A percentile compares a stretch with the other conserved stretches of the same genome.
Conservation (phyloP, 768 basidiomycete species). For the Lactarius sp. region DNA sequence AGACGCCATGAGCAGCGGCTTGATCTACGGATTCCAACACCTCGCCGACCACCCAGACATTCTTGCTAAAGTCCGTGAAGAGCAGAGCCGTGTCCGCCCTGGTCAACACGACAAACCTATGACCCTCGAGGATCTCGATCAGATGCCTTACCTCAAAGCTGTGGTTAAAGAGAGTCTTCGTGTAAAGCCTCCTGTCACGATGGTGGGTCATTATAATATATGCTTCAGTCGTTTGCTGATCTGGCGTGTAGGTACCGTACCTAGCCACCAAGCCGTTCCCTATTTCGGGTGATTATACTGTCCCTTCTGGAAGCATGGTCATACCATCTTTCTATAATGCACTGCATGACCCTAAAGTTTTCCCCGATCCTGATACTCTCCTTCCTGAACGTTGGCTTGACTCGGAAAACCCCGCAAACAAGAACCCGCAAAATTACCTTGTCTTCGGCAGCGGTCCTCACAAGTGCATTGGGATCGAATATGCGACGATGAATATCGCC, state of each 20-base stretch:
- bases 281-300: conserved; percentile 86
- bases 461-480: conserved; percentile 88
- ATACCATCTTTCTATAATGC: conserved; percentile 93
- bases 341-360: conserved; percentile 83
- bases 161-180: conserved; percentile 93
- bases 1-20: conserved; percentile 96
- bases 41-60: conserved; percentile 89
- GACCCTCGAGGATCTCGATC: conserved; percentile 83
- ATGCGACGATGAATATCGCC: conserved; percentile 87
- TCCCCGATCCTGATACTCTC: conserved; percentile 80
- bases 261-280: conserved; percentile 85
- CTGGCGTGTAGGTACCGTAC: conserved; percentile 75
- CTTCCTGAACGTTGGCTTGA: conserved; percentile 93
- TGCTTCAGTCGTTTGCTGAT: conserved; percentile 15
- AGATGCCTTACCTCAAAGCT: conserved; percentile 90
- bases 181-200: conserved; percentile 89
- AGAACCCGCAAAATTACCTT: conserved; percentile 90
- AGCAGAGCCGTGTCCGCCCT: conserved; percentile 79
- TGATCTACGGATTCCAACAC: conserved; percentile 96
- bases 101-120: conserved; percentile 72
- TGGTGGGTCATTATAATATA: conserved; percentile 50
- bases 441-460: conserved; percentile 95
- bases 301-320: conserved; percentile 87
- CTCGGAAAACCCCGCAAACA: conserved; percentile 66
- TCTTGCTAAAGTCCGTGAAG: conserved; percentile 81